Percentiles rank a stretch among this genome's conserved stretches.
Evolutionary conservation across 805 yeast species (phyloP).

Genomic region (Schizosaccharomyces osmophilus): DNA sequence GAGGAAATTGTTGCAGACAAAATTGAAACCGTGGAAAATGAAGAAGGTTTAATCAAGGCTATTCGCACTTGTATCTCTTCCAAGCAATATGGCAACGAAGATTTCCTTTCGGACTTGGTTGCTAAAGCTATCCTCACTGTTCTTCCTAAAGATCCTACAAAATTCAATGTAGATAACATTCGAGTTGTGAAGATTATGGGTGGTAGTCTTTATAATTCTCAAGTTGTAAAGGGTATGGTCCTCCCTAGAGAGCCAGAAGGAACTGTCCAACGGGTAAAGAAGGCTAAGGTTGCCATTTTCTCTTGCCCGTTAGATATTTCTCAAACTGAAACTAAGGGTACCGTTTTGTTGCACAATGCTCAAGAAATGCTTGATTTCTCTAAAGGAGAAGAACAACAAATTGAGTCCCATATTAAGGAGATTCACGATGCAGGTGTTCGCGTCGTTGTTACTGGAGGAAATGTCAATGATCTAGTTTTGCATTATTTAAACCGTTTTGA

Average conservation of each 20-base stretch:
- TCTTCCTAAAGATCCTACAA: slow-evolving; percentile 37
- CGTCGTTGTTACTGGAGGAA: slow-evolving; percentile 84
- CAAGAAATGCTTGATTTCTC: slow-evolving; percentile 90
- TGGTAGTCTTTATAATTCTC: slow-evolving; percentile 42
- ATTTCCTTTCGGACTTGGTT: slow-evolving; percentile 47
- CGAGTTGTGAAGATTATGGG: slow-evolving; percentile 97
- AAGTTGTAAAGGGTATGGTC: slow-evolving; percentile 89
- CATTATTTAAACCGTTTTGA: slow-evolving; percentile 77
- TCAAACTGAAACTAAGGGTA: slow-evolving; percentile 94
- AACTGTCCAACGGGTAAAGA: slow-evolving; percentile 38
- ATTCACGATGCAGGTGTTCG: slow-evolving; percentile 62
- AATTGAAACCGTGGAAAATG: slow-evolving; percentile 30
- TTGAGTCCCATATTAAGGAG: slow-evolving; percentile 64
- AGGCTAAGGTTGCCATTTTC: slow-evolving; percentile 72
- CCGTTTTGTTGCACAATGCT: slow-evolving; percentile 85
- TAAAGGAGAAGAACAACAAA: slow-evolving; percentile 85
- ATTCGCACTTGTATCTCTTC: slow-evolving; percentile 76
- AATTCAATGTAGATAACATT: slow-evolving; percentile 75
- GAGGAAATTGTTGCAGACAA: slow-evolving; percentile 28
- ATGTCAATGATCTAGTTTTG: slow-evolving; percentile 75
- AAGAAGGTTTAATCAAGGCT: slow-evolving; percentile 39
- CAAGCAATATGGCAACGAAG: slow-evolving; percentile 79
- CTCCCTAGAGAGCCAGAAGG: slow-evolving; percentile 97
- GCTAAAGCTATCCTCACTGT: slow-evolving; percentile 65
- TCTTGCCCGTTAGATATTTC: slow-evolving; percentile 88